phyloP scores from a whole-genome alignment of 768 basidiomycete species.

The Amanita brunnescens region DNA sequence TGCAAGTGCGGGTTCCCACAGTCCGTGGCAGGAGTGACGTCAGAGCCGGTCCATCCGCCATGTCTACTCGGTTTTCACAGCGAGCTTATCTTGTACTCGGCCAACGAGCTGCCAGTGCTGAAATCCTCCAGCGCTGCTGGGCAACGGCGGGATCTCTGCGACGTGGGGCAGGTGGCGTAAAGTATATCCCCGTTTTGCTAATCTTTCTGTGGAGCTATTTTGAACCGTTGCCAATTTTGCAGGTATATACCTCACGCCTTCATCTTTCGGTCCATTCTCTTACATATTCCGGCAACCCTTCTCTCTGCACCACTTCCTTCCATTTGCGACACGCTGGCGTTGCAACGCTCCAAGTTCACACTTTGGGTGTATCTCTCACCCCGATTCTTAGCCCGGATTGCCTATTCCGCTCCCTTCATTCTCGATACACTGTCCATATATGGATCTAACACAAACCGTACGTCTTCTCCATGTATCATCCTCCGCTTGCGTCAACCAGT shows the following conservation, averaged over 20 bases:
- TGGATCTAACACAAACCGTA: constrained; percentile 5
- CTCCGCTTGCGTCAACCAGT: neutral
- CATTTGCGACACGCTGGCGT: constrained; percentile 6
- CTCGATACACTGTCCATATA: neutral
- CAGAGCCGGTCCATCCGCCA: neutral
- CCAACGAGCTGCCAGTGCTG: neutral
- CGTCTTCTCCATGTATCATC: constrained; percentile 4
- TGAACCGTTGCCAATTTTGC: constrained; percentile 8
- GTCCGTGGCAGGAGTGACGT: constrained; percentile 1
- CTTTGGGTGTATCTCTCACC: constrained; percentile 3
- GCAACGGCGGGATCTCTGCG: neutral
- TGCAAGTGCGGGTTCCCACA: neutral
- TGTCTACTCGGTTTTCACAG: constrained; percentile 4
- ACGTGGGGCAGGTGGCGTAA: constrained; percentile 8
- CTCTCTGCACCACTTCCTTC: neutral
- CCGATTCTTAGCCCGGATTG: neutral
- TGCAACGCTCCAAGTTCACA: neutral
- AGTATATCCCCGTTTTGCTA: constrained; percentile 9
- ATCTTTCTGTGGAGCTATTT: constrained; percentile 11
- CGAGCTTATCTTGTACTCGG: neutral
- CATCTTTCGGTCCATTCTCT: constrained; percentile 1
- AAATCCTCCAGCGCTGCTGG: neutral
- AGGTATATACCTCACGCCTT: constrained; percentile 5
- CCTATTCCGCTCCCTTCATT: neutral
- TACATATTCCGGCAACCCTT: neutral